These are phyloP conservation scores for Plasmodium blacklocki DNA, from an alignment of 169 alveolate species.

Conservation along the genomic window DNA sequence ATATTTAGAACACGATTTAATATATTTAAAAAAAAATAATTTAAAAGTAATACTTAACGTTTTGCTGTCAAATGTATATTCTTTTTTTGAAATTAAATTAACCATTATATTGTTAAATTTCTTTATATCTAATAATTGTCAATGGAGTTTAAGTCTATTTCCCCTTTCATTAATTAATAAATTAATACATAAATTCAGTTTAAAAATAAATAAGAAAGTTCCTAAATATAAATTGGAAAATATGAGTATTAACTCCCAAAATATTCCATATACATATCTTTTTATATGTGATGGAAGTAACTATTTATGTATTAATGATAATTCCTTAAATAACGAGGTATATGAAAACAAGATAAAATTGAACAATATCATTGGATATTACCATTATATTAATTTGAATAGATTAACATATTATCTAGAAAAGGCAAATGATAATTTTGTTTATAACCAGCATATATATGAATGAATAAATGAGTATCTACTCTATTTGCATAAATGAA, in stretches of 20 bases:
- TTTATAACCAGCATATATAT: not conserved
- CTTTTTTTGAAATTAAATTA: slow-evolving; percentile 57
- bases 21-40: slow-evolving; percentile 44
- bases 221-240: not conserved
- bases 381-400: slow-evolving; percentile 67
- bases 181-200: slow-evolving; percentile 54
- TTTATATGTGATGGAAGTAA: slow-evolving; percentile 69
- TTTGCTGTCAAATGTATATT: slow-evolving; percentile 18
- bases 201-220: slow-evolving; percentile 32
- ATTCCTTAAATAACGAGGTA: slow-evolving; percentile 20
- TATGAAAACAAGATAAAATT: slow-evolving; percentile 14
- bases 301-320: slow-evolving; percentile 67
- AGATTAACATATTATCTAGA: slow-evolving; percentile 59
- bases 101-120: slow-evolving; percentile 38
- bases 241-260: not conserved
- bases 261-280: slow-evolving; percentile 25
- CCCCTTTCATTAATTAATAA: slow-evolving; percentile 57
- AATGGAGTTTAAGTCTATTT: slow-evolving; percentile 9
- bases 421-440: not conserved
- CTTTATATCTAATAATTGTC: slow-evolving; percentile 24
- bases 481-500: too few species aligned
- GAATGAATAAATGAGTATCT: not conserved
- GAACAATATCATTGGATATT: slow-evolving; percentile 60
- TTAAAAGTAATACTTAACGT: slow-evolving; percentile 27
- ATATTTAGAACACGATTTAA: slow-evolving; percentile 53